These are phyloP conservation scores for Acaromyces ingoldii DNA, from an alignment of 1,284 basidiomycete genomes.

Conservation along the genomic window DNA sequence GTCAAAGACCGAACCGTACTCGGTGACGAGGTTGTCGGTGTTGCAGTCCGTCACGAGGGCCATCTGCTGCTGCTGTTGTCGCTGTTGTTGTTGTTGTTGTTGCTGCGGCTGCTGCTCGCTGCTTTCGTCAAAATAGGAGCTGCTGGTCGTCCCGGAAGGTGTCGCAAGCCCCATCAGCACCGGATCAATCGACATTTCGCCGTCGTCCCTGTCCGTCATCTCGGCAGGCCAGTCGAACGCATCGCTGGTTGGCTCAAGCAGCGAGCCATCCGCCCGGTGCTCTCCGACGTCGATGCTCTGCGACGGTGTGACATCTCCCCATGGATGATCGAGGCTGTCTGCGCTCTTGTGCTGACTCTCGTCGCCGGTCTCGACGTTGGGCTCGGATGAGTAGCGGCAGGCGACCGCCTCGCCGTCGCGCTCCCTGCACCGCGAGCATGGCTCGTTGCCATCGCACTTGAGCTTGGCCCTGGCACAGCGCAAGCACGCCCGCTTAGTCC, in stretches of 20 bases:
- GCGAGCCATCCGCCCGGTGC: neutral
- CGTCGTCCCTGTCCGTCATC: neutral
- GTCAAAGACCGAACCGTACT: no score
- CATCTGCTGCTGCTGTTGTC: no score
- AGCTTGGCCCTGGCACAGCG: neutral
- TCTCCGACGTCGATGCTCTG: neutral
- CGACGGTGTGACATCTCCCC: neutral
- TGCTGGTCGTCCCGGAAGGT: no score
- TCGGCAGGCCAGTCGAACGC: neutral
- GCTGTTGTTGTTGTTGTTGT: neutral
- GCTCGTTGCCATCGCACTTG: neutral
- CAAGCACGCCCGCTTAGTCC: neutral
- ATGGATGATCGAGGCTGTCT: neutral
- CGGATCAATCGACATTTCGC: neutral
- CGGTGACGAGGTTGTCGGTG: no score
- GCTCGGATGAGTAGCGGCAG: neutral
- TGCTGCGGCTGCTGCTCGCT: neutral
- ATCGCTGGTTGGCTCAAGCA: neutral
- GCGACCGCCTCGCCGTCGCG: neutral
- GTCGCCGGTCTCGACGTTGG: neutral
- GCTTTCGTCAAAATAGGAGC: neutral
- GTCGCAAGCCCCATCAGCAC: neutral
- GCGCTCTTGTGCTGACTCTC: neutral
- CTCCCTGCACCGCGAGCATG: neutral
- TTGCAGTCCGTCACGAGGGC: no score